Conservation (phyloP, 805 yeast species). For the Sugiyamaella mastotermitis region DNA sequence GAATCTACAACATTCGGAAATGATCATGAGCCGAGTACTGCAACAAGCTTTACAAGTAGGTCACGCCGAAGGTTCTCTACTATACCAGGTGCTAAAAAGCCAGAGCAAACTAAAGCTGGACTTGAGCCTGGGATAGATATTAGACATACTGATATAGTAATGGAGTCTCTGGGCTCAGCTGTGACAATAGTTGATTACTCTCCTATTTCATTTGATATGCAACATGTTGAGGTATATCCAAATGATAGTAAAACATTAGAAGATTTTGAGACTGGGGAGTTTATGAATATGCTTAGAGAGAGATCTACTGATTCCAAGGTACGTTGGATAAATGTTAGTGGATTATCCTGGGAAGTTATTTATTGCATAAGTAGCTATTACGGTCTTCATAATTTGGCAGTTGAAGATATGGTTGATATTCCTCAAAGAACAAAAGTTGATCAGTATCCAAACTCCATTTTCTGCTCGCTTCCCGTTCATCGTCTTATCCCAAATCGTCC, state of each 20-base stretch:
- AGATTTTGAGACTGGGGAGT: constrained; percentile 23
- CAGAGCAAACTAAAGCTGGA: constrained; percentile 36
- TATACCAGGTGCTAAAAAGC: constrained; percentile 29
- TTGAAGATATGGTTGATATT: constrained; percentile 58
- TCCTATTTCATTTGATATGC: constrained; percentile 37
- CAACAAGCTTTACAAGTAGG: too few species aligned
- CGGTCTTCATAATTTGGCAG: constrained; percentile 46
- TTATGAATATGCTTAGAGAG: constrained; percentile 29
- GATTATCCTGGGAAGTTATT: constrained; percentile 57
- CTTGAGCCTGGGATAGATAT: constrained; percentile 60
- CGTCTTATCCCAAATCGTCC: constrained; percentile 29
- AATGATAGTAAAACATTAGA: constrained; percentile 11
- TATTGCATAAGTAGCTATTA: constrained; percentile 40
- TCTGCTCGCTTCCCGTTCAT: constrained; percentile 49
- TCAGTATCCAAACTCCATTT: constrained; percentile 44
- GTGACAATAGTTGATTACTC: constrained; percentile 51
- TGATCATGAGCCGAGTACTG: too few species aligned
- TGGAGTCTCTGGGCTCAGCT: constrained; percentile 48
- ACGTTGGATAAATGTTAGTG: constrained; percentile 54
- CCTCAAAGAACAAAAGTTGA: constrained; percentile 58
- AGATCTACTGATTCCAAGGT: constrained; percentile 46
- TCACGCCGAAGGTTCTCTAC: constrained; percentile 13
- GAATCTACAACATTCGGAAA: too few species aligned
- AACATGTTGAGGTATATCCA: constrained; percentile 36
- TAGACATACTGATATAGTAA: constrained; percentile 43